A percentile compares a stretch with the other conserved stretches of the same genome.
Evolutionary conservation across 2,329 filamentous ascomycete species (phyloP).

Genomic region (Metarhizium sp.): DNA sequence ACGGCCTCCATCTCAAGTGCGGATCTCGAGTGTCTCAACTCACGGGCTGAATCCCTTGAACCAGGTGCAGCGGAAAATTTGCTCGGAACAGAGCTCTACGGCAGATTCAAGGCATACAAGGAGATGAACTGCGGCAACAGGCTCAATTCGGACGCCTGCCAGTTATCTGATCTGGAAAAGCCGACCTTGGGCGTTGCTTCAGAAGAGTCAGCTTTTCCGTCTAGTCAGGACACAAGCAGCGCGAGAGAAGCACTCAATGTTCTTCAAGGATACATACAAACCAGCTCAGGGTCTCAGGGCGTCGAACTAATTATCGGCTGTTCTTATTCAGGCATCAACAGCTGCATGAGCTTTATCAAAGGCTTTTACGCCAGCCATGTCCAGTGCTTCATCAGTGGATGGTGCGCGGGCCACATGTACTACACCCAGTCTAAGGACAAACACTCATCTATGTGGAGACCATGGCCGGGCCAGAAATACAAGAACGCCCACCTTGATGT

Average conservation of each 20-base stretch:
- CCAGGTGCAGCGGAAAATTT: too few relatives aligned
- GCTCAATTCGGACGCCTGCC: too few relatives aligned
- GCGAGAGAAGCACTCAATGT: constrained; percentile 1
- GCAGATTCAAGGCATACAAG: too few relatives aligned
- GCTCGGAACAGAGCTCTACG: too few relatives aligned
- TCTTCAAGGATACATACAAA: not conserved
- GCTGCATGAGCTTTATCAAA: constrained; percentile 7
- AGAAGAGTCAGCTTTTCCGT: too few relatives aligned
- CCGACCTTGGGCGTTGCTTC: too few relatives aligned
- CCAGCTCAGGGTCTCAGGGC: not conserved
- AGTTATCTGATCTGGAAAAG: too few relatives aligned
- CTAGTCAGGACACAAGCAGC: not conserved
- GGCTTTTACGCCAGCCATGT: constrained; percentile 8
- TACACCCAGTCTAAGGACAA: constrained; percentile 3
- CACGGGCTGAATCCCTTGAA: not conserved
- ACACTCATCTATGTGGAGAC: constrained; percentile 4
- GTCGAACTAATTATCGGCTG: constrained; percentile 7
- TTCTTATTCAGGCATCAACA: not conserved
- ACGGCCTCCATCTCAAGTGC: not conserved
- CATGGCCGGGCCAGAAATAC: not conserved
- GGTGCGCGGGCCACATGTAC: constrained; percentile 6
- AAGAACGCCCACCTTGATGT: not conserved
- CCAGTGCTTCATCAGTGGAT: constrained; percentile 8
- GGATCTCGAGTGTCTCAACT: not conserved
- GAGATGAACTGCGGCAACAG: too few relatives aligned